Conservation (phyloP, 768 basidiomycete species). For the Tricholoma flavovirens region DNA sequence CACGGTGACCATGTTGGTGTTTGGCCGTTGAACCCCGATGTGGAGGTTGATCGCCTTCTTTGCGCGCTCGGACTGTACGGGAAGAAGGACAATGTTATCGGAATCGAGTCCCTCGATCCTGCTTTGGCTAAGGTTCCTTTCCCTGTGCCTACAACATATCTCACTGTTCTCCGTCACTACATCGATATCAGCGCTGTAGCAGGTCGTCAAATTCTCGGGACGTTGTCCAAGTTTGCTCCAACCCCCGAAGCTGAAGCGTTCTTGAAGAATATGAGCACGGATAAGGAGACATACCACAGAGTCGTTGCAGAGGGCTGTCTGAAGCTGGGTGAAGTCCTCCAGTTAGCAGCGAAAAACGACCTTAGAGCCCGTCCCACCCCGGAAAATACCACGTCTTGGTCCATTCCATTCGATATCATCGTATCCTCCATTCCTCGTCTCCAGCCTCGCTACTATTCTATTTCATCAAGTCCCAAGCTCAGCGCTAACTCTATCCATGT, state of each 20-base stretch:
- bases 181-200: constrained; percentile 94
- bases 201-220: constrained; percentile 88
- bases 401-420: constrained; percentile 94
- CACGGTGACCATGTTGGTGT: constrained; percentile 97
- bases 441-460: constrained; percentile 97
- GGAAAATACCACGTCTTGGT: constrained; percentile 81
- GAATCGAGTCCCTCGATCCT: constrained; percentile 95
- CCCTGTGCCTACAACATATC: constrained; percentile 94
- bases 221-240: constrained; percentile 85
- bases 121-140: constrained; percentile 98
- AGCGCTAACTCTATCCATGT: constrained; percentile 87
- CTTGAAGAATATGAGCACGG: constrained; percentile 70
- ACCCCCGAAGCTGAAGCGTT: constrained; percentile 67
- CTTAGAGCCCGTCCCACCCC: constrained; percentile 47
- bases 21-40: constrained; percentile 93
- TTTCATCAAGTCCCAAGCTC: constrained; percentile 94
- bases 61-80: constrained; percentile 78
- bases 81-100: constrained; percentile 78
- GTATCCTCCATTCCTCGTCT: constrained; percentile 90
- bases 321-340: constrained; percentile 89
- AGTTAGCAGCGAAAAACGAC: constrained; percentile 82
- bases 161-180: constrained; percentile 91
- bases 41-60: constrained; percentile 87
- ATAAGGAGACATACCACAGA: constrained; percentile 84
- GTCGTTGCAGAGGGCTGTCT: constrained; percentile 78